phyloP scores from a whole-genome alignment of 2,329 filamentous ascomycete genomes.

The Exserohilum rostratum region DNA sequence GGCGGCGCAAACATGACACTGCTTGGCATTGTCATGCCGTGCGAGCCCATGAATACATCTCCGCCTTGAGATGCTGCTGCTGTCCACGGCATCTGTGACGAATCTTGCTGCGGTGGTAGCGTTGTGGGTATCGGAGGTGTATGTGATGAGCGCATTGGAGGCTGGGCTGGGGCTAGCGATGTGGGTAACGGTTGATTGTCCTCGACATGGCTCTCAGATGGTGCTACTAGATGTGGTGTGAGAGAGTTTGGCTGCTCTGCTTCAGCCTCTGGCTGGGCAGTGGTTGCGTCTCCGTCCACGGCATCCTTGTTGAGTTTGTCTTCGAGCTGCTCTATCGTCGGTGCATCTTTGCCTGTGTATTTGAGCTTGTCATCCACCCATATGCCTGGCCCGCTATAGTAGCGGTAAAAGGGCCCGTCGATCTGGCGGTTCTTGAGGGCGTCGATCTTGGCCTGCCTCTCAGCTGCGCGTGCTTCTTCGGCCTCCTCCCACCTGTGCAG shows the following conservation, averaged over 20 bases:
- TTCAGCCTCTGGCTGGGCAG: slow-evolving; percentile 6
- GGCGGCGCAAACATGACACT: slow-evolving; percentile 45
- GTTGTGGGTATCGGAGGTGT: slow-evolving; percentile 23
- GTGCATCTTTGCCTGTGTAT: slow-evolving; percentile 63
- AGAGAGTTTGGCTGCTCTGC: slow-evolving; percentile 6
- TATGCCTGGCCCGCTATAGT: slow-evolving; percentile 89
- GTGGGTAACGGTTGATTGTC: slow-evolving; percentile 6
- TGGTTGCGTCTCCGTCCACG: slow-evolving; percentile 10
- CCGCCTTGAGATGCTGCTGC: slow-evolving; percentile 32
- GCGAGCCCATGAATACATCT: slow-evolving; percentile 33
- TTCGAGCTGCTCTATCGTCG: slow-evolving; percentile 44
- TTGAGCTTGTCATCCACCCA: slow-evolving; percentile 79
- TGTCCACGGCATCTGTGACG: slow-evolving; percentile 27
- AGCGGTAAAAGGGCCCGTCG: slow-evolving; percentile 86
- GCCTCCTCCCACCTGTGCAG: slow-evolving; percentile 93
- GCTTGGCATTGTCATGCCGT: slow-evolving; percentile 32
- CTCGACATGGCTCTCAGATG: not conserved
- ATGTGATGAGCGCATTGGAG: slow-evolving; percentile 17
- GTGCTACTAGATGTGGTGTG: slow-evolving; percentile 2
- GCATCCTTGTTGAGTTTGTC: slow-evolving; percentile 46
- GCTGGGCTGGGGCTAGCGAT: slow-evolving; percentile 13
- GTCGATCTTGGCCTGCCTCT: slow-evolving; percentile 80
- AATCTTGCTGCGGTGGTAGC: slow-evolving; percentile 21
- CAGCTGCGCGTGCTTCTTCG: slow-evolving; percentile 85
- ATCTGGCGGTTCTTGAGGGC: slow-evolving; percentile 86